Base-by-base conservation (phyloP, 805 yeast species). In the Yamadazyma phyllophila region DNA sequence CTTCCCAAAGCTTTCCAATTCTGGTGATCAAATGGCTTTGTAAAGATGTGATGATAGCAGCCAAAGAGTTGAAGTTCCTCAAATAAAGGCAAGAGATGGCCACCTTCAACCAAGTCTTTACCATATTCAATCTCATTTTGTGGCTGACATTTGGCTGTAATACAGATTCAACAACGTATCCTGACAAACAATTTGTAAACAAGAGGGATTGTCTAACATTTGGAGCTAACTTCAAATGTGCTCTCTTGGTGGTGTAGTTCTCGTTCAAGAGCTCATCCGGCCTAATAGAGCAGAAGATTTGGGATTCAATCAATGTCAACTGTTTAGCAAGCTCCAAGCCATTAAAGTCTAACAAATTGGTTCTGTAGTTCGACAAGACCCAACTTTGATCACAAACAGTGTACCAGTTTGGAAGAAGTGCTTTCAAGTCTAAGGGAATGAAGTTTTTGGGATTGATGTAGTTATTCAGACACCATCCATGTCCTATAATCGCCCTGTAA, bases 261-360 rank as follows among this genome's bases (percentile, higher is more conserved):
- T 78, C 82, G 57, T 83, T 81, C 44, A 85, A 62, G 42, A 87
- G 66, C 57, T 87, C 95, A 37, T 77, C 81, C 2, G 85, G 79
- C 54, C 75, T 76, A 44, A 87, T 80, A 0, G 77, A 65, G 49
- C 87, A 71, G 62, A 82, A 86, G 39, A 87, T 73, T 35, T 73
- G 74, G 2, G 86, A 80, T 59, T 87, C 96, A 49, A 87, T 77
- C 14, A 85, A 65, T 0, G 94, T 85, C 39, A 87, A 66, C 53
- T 86, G 94, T 57, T 85, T 86, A 2, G 94, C 91, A 17, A 85
- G 68, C 55, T 86, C 94, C 53, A 85, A 67, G 0, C 89, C 83
- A 59, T 84, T 85, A 53, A 82, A 71, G 49, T 83, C 81, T 32
- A 80, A 58, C 35, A 81, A 62, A 38, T 77, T 72, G 13, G 79